These are phyloP conservation scores for Gillenia trifoliata DNA, from an alignment of 306 rosid species.

Conservation along the genomic window DNA sequence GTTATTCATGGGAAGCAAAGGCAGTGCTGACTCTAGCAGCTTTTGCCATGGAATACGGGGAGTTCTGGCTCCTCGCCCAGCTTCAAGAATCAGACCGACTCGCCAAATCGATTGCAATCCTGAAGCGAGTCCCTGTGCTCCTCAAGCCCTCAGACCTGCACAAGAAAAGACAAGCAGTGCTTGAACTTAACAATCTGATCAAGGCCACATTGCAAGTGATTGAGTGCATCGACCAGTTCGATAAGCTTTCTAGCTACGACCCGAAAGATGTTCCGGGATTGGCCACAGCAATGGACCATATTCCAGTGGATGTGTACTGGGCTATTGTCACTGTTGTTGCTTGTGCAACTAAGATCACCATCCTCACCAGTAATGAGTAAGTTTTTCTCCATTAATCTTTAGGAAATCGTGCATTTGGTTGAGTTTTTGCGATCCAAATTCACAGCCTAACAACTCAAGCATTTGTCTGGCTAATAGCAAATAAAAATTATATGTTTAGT, in stretches of 20 bases:
- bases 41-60: conserved; percentile 57
- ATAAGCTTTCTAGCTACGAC: conserved; percentile 28
- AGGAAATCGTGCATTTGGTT: neutral
- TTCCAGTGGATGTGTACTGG: conserved; percentile 56
- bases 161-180: conserved; percentile 31
- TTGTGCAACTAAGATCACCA: conserved; percentile 34
- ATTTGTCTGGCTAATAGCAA: no score
- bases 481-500: no score
- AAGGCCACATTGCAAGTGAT: conserved; percentile 44
- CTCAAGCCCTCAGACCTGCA: conserved; percentile 23
- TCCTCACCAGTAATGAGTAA: conserved; percentile 38
- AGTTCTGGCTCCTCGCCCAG: conserved; percentile 60
- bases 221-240: conserved; percentile 34
- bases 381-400: neutral
- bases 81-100: conserved; percentile 37
- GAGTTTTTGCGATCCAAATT: no score
- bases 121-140: conserved; percentile 48
- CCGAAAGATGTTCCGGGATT: conserved; percentile 41
- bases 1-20: conserved; percentile 54
- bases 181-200: conserved; percentile 46
- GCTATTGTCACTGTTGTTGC: conserved; percentile 42
- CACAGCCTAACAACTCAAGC: no score
- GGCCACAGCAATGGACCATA: conserved; percentile 21
- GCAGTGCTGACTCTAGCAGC: conserved; percentile 62
- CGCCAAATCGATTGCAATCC: conserved; percentile 46